Base-by-base conservation (phyloP, 331 rosid genomes). In the Cydonia oblonga region DNA sequence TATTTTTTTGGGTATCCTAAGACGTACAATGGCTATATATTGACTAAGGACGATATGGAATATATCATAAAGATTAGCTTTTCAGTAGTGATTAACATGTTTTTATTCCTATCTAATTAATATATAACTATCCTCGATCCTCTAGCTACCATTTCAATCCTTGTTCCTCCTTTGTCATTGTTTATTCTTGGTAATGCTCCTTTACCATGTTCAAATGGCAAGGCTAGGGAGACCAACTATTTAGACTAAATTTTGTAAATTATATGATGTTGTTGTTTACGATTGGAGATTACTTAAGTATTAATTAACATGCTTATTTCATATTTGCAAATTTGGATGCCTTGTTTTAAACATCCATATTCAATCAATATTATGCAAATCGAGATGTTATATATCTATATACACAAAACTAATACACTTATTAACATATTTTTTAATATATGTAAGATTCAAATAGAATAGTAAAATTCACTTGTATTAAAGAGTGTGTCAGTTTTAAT, bases 1-100 rank as follows among this genome's bases (percentile, higher is more conserved):
- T 67, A 74, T 26, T 73, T 68, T 69, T 70, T 77, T 77, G 20
- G 74, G 57, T 73, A 40, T 64, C 78, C 81, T 77, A 53, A 70
- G 56, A 70, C 72, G 75, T 59, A 38, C 12, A 73, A 46, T 60
- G 61, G 76, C 76, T 71, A 32, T 72, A 18, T 16, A 49, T 49
- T 49, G 54, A 49, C 20, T 16, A 49, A 49, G 54, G 3, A 49
- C 3, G 20, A 25, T 18, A 25, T 44, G 71, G 71, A 46, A 68
- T 68, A 25, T 46, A 40, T 25, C 65, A 60, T 25, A 60, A 60
- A 60, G 73, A 26, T 61, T 61, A 60, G 73, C 71, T 58, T 63
- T 71, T 38, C 35, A 38, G 26, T 6, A 24, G 42, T 38, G 42
- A 24, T 38, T 38, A 33, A 30, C 74, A 57, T 32, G 28, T 3